phyloP scores from a whole-genome alignment of 345 rosid species.

The Euphorbia peplus region DNA sequence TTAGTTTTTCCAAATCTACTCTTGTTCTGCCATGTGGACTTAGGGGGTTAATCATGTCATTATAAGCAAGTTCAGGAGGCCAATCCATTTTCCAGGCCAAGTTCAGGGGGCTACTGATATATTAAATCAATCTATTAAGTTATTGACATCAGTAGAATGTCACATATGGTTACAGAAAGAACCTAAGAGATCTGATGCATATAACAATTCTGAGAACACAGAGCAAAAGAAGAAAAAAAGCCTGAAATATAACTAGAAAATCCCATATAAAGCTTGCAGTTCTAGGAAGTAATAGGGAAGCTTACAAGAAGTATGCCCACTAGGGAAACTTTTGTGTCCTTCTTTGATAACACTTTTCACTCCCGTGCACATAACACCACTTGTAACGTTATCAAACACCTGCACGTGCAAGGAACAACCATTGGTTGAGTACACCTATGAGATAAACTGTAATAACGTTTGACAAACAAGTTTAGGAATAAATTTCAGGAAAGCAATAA shows the following conservation, averaged over 20 bases:
- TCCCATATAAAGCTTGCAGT: neutral
- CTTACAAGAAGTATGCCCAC: slow-evolving; percentile 96
- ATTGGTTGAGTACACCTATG: slow-evolving; percentile 14
- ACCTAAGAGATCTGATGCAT: neutral
- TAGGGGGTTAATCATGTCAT: no score
- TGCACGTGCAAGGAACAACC: slow-evolving; percentile 23
- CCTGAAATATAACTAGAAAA: neutral
- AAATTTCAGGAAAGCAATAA: neutral
- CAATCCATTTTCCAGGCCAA: no score
- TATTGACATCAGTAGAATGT: neutral
- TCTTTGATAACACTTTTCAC: slow-evolving; percentile 64
- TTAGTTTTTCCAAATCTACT: no score
- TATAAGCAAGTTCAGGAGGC: no score
- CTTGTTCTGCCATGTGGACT: no score
- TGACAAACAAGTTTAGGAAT: neutral
- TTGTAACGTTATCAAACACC: slow-evolving; percentile 60
- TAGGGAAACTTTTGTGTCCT: slow-evolving; percentile 95
- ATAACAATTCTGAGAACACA: slow-evolving; percentile 7
- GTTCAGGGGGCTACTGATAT: no score
- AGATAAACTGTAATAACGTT: slow-evolving; percentile 1
- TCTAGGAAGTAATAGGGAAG: slow-evolving; percentile 6
- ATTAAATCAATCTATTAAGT: no score
- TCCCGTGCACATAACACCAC: slow-evolving; percentile 71
- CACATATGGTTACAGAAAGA: neutral
- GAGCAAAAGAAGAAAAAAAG: slow-evolving; percentile 1